Percentiles rank a stretch among this genome's conserved stretches.
Evolutionary conservation across 345 rosid genomes (phyloP).

Genomic region (Ceriops decandra): DNA sequence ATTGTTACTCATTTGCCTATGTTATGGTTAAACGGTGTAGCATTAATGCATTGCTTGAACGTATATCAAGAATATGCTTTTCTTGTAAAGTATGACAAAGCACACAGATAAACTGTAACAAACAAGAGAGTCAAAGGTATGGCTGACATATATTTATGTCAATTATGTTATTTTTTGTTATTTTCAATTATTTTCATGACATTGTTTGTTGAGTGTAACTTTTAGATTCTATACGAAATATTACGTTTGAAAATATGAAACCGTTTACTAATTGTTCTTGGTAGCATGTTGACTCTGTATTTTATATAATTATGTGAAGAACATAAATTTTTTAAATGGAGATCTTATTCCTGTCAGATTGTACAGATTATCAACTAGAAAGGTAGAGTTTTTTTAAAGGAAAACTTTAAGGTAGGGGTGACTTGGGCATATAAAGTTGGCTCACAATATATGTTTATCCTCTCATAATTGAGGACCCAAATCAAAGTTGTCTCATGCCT

Average conservation of each 20-base stretch:
- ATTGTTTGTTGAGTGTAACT: not conserved
- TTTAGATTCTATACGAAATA: no score
- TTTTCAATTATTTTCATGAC: not conserved
- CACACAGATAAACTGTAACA: conserved; percentile 88
- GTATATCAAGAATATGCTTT: conserved; percentile 25
- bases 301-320: no score
- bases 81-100: conserved; percentile 30
- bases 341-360: conserved; percentile 8
- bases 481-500: not conserved
- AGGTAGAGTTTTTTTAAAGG: conserved; percentile 48
- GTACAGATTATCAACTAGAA: conserved; percentile 57
- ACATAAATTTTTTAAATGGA: conserved; percentile 3
- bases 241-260: no score
- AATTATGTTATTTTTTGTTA: not conserved
- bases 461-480: conserved; percentile 83
- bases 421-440: conserved; percentile 99
- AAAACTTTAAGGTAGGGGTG: conserved; percentile 77
- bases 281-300: no score
- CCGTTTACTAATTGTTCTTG: no score
- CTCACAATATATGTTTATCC: conserved; percentile 83
- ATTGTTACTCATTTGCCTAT: conserved; percentile 14
- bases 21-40: conserved; percentile 68
- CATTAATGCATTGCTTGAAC: conserved; percentile 91
- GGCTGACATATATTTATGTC: not conserved
- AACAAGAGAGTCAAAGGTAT: conserved; percentile 80